A percentile compares a stretch with the other conserved stretches of the same genome.
Evolutionary conservation across 192 early-diverging fungal genomes (phyloP).

Genomic region (Irineochytrium annulatum): DNA sequence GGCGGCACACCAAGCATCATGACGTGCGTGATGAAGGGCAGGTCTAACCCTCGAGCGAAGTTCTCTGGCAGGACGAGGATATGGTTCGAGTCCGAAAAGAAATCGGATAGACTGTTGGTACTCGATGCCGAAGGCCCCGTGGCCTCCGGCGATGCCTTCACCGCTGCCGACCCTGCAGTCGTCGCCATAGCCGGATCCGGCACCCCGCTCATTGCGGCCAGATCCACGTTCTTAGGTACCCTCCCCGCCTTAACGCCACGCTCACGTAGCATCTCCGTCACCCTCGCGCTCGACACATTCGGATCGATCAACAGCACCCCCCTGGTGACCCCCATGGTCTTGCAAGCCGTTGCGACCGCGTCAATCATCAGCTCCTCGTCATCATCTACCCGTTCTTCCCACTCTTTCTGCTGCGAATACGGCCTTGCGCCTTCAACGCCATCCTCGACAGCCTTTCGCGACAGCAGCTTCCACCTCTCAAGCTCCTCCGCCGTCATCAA

Average conservation of each 20-base stretch:
- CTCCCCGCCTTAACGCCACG: slow-evolving; percentile 32
- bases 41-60: slow-evolving; percentile 78
- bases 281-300: slow-evolving; percentile 24
- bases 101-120: too few relatives aligned
- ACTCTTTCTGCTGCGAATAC: too few relatives aligned
- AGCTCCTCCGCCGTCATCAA: slow-evolving; percentile 4
- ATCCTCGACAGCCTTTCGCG: not conserved
- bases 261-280: slow-evolving; percentile 24
- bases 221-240: slow-evolving; percentile 18
- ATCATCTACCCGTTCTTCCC: slow-evolving; percentile 26
- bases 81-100: too few relatives aligned
- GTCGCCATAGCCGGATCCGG: too few relatives aligned
- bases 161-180: too few relatives aligned
- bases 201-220: too few relatives aligned
- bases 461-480: slow-evolving; percentile 1
- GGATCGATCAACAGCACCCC: slow-evolving; percentile 33
- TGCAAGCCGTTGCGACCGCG: not conserved
- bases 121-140: too few relatives aligned
- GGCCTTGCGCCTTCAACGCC: too few relatives aligned
- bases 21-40: slow-evolving; percentile 73
- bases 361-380: slow-evolving; percentile 4
- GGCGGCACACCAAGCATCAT: slow-evolving; percentile 77
- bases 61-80: slow-evolving; percentile 68
- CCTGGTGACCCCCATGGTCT: not conserved
- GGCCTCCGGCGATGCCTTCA: too few relatives aligned